Percentiles rank a stretch among this genome's conserved stretches.
Conservation (phyloP, 1,139 yeast genomes). For the Komagataea norvegica region DNA sequence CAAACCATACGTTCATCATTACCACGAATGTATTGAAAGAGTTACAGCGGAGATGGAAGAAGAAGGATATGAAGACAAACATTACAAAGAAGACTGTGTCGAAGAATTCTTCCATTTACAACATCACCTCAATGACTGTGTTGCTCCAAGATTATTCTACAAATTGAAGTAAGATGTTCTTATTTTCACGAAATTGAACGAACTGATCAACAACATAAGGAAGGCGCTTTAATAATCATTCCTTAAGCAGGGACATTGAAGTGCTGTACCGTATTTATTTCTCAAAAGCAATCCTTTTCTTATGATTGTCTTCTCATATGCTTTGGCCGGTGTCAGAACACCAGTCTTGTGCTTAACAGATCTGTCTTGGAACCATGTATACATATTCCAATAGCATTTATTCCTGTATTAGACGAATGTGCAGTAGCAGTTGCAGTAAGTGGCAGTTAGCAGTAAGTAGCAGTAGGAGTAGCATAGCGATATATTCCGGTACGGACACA, state of each 20-base stretch:
- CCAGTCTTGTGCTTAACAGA: too few relatives aligned
- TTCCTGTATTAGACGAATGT: not conserved
- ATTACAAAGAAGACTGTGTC: constrained; percentile 93
- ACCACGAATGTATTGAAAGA: constrained; percentile 91
- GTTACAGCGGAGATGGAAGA: constrained; percentile 84
- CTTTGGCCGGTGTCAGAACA: too few relatives aligned
- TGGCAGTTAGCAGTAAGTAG: not conserved
- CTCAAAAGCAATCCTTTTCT: not conserved
- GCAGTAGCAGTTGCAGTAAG: not conserved
- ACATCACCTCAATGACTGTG: constrained; percentile 90
- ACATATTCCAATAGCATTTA: constrained; percentile 4
- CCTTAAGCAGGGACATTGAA: too few relatives aligned
- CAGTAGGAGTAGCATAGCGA: not conserved
- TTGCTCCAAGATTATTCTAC: constrained; percentile 85
- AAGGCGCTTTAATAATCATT: not conserved
- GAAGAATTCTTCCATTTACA: constrained; percentile 97
- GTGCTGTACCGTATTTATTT: too few relatives aligned
- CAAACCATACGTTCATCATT: constrained; percentile 78
- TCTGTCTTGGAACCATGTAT: constrained; percentile 1
- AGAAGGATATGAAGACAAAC: constrained; percentile 70
- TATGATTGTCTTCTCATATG: not conserved
- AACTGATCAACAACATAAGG: not conserved
- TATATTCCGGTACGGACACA: too few relatives aligned
- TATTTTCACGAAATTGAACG: constrained; percentile 4
- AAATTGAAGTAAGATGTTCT: constrained; percentile 59